Base-by-base conservation (phyloP, 768 basidiomycete genomes). In the Chiua virens region DNA sequence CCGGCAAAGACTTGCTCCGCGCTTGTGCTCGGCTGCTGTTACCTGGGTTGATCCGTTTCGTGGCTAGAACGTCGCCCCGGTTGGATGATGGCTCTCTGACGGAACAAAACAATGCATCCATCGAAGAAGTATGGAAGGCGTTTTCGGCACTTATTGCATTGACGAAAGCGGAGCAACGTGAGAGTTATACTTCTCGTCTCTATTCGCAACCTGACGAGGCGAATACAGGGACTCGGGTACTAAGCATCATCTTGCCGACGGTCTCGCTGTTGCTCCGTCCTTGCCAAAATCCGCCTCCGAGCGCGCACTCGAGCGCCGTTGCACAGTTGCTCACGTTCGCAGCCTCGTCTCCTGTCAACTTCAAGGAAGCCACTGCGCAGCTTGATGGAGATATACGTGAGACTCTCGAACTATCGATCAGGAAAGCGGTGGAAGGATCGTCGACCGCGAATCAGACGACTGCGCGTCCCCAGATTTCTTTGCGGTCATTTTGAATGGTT, bases 101-200 rank as follows among this genome's bases (percentile, higher is more conserved):
- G 1, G 85, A 88, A 35, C 59, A 72, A n/a, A 80, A 86, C 22
- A 67, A 76, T 13, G 76, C 80, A 14, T 86, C 84, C 2, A 72
- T 90, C 2, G 82, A 81, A 8, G 94, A 98, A 68, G 81, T 91
- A 13, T 81, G 91, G 79, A 94, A 86, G 67, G 83, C 89, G 10
- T 85, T 97, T 51, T 73, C 84, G 2, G 73, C 80, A 0, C 79
- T 93, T 42, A 80, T 87, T 47, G 57, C 71, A 0, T 74, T 81
- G 0, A 72, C 86, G 0, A 65, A 77, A 0, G 82, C 86, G 46
- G 78, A 79, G 4, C 75, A 82, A 40, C 81, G 91, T 92, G 64
- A 67, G 87, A 74, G 10, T 30, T 49, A 36, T 42, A 11, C 18
- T 35, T 25, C 40, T 10, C 20, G 10, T 34, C 14, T n/a, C n/a